A percentile compares a stretch with the other conserved stretches of the same genome.
Evolutionary conservation across 192 early-diverging fungal genomes (phyloP).

Genomic region (Spizellomyces punctatus): DNA sequence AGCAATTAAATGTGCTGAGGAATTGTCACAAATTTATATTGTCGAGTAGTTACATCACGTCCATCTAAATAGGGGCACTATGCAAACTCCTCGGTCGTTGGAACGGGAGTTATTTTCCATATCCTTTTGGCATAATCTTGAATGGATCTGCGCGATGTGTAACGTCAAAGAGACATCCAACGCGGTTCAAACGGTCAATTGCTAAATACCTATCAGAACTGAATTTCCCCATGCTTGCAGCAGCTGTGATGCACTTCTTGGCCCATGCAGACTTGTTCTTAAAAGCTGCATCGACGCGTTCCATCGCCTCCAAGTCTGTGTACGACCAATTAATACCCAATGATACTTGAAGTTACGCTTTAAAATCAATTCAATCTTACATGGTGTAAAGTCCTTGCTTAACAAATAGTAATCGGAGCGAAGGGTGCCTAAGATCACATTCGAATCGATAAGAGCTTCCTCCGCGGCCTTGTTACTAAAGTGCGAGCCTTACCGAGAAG

Average conservation of each 20-base stretch:
- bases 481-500: conserved; percentile 29
- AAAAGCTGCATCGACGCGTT: conserved; percentile 83
- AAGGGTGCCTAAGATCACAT: conserved; percentile 52
- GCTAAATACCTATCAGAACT: conserved; percentile 63
- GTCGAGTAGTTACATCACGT: background rate
- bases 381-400: conserved; percentile 85
- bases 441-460: background rate
- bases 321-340: background rate
- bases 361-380: conserved; percentile 26
- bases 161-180: background rate
- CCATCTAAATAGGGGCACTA: background rate
- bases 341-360: too few relatives aligned
- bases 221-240: conserved; percentile 95
- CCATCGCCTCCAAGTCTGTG: conserved; percentile 71
- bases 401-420: conserved; percentile 89
- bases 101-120: conserved; percentile 59
- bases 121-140: conserved; percentile 91
- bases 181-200: conserved; percentile 7
- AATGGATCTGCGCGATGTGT: conserved; percentile 57
- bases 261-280: conserved; percentile 82
- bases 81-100: background rate
- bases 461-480: background rate
- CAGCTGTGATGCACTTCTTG: conserved; percentile 85
- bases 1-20: background rate
- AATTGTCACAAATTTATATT: background rate